These are phyloP conservation scores for Wickerhamomyces canadensis DNA, from an alignment of 805 yeast species.

Conservation along the genomic window DNA sequence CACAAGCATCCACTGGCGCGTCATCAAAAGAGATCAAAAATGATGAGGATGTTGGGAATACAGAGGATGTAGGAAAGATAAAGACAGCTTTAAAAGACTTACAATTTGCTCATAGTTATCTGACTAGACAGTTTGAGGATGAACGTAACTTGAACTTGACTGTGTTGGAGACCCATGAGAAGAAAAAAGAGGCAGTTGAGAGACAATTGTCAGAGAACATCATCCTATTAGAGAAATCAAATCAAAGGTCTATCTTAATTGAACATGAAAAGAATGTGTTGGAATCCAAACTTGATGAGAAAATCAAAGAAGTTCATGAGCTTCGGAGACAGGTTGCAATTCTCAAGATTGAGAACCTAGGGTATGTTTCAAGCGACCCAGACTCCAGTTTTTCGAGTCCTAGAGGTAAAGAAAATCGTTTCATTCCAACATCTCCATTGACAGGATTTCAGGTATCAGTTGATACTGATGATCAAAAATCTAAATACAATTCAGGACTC, in stretches of 20 bases:
- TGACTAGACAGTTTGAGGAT: conserved; percentile 62
- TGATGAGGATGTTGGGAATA: conserved; percentile 4
- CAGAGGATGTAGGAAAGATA: conserved; percentile 24
- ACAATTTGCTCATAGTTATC: conserved; percentile 64
- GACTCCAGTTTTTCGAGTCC: conserved; percentile 2
- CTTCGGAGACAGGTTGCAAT: conserved; percentile 40
- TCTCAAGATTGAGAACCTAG: conserved; percentile 26
- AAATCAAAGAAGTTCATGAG: conserved; percentile 36
- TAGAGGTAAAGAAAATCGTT: conserved; percentile 9
- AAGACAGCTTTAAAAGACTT: conserved; percentile 62
- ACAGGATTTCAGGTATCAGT: conserved; percentile 19
- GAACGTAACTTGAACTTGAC: conserved; percentile 52
- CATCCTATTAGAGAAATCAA: conserved; percentile 30
- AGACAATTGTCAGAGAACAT: conserved; percentile 40
- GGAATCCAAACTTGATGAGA: conserved; percentile 25
- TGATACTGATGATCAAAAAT: conserved; percentile 5
- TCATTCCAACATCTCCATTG: conserved; percentile 21
- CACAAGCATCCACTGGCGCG: neutral
- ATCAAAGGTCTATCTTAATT: conserved; percentile 28
- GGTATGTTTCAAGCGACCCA: conserved; percentile 9
- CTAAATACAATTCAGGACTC: neutral
- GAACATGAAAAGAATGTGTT: conserved; percentile 32
- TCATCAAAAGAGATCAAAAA: neutral
- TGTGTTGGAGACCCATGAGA: conserved; percentile 47
- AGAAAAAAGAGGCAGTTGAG: conserved; percentile 45